Evolutionary conservation across 495 filamentous ascomycete species (phyloP), one percentile per base, ranked within the genome.

Genomic region (Pseudomonodictys pantanalensis): DNA sequence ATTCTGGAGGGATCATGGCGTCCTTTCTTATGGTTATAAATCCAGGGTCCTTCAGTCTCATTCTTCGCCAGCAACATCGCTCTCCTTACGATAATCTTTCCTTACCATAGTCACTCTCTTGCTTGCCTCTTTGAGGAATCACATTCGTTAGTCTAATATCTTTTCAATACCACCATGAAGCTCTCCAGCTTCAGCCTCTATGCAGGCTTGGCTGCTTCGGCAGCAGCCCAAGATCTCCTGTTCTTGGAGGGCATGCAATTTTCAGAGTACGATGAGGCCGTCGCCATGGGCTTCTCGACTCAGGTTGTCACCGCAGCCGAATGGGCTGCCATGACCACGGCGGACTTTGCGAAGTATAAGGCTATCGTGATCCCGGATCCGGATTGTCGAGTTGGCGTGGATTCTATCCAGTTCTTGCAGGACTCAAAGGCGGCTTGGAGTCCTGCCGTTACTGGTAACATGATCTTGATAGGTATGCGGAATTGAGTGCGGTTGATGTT

Each of bases 341-440:
- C 63, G 17, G 73, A 77, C 39, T 73, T 73, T 55, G 68, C 72
- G 17, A 54, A 50, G 20, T 77, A 62, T 63, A 76, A 74, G 56
- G 73, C 74, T 11, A 68, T 77, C 42, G 58, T 77, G 33, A 57
- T 77, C 28, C 64, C 65, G 4, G 74, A 77, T 48, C 69, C 71
- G 0, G 33, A 50, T 43, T 61, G 68, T 10, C 35, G 33, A 1
- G 11, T n/a, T n/a, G n/a, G 15, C 4, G 51, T 64, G 30, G 29
- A 38, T 26, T 44, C 32, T 22, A 62, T 72, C 32, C 52, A 55
- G 4, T 51, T 69, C n/a, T 54, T 68, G 17, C 56, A 64, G 18
- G 39, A 58, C 18, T 71, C 73, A 22, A 72, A 69, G 42, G 52
- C 46, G 12, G 47, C 52, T 23, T 77, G 74, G 74, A 72, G 69